Base-by-base conservation (phyloP, 768 basidiomycete species). In the Serpula lacrymans region DNA sequence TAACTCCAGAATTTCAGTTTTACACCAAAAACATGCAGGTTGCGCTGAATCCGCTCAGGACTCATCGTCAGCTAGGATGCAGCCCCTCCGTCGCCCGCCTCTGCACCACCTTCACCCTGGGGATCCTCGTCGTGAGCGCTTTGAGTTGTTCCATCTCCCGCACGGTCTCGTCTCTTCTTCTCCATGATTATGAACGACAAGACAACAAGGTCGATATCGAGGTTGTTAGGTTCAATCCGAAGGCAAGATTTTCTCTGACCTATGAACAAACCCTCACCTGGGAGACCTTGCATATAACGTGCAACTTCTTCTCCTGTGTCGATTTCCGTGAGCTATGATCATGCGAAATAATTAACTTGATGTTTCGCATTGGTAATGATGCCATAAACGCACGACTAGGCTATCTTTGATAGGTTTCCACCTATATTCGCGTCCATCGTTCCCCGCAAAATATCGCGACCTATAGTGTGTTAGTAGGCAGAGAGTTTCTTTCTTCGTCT, bases 161-260 rank as follows among this genome's bases (percentile, higher is more conserved):
- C 54, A 34, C 56, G 55, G 30, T 73, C 72, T 14, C 73, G 65
- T 29, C 73, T 61, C 51, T 74, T 74, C 59, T 70, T 75, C 61
- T 77, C 76, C 65, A 77, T 67, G 41, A 80, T 68, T 40, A 78
- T 47, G 46, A 78, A 78, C 13, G 78, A 74, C 18, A 78, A 56
- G 10, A 79, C 57, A 28, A 79, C 59, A 34, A 79, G 60, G 55
- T 79, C 77, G 41, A 75, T 62, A 51, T 78, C 71, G 16, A 77
- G 53, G 21, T 63, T 61, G 40, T 51, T 50, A n/a, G 75, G 72
- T 38, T 75, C 64, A 33, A 77, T 67, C 30, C 60, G 59, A 18
- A 79, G 65, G 17, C 67, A 60, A 29, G 69, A 63, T 46, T 70
- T 76, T 44, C 61, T 64, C 51, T 77, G 66, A 16, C 71, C 72